These are phyloP conservation scores for Leccinum fallax DNA, from an alignment of 1,284 basidiomycete species.

Conservation along the genomic window DNA sequence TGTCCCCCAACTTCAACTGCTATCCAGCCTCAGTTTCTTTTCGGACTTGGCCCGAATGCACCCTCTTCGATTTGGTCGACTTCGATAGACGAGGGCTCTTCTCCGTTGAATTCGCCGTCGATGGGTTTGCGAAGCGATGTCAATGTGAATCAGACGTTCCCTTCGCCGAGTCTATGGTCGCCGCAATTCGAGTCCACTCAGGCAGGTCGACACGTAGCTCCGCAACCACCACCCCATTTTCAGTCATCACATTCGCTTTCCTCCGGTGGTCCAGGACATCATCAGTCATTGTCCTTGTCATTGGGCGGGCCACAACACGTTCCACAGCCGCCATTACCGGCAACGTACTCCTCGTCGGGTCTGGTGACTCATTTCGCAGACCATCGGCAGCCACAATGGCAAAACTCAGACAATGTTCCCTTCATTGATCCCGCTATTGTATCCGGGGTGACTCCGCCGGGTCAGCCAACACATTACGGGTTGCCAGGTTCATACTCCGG, in stretches of 20 bases:
- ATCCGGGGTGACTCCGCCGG: slow-evolving; percentile 7
- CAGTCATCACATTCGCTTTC: slow-evolving; percentile 15
- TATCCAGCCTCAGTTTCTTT: slow-evolving; percentile 44
- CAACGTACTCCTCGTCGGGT: slow-evolving; percentile 13
- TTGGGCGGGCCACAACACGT: slow-evolving; percentile 11
- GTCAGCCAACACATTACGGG: slow-evolving; percentile 9
- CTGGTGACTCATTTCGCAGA: slow-evolving; percentile 16
- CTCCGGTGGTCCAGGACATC: slow-evolving; percentile 17
- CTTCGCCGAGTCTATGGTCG: slow-evolving; percentile 21
- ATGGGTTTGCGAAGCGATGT: slow-evolving; percentile 19
- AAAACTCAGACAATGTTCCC: slow-evolving; percentile 4
- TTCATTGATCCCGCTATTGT: slow-evolving; percentile 30
- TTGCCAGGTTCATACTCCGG: slow-evolving; percentile 7
- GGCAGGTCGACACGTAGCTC: slow-evolving; percentile 5
- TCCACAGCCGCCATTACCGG: slow-evolving; percentile 16
- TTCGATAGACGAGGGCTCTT: slow-evolving; percentile 46
- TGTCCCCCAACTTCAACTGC: slow-evolving; percentile 37
- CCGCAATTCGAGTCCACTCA: slow-evolving; percentile 28
- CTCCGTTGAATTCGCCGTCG: slow-evolving; percentile 17
- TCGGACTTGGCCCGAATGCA: slow-evolving; percentile 44
- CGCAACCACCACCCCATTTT: slow-evolving; percentile 14
- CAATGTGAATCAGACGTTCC: slow-evolving; percentile 25
- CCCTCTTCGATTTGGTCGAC: slow-evolving; percentile 59
- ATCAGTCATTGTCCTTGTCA: slow-evolving; percentile 18
- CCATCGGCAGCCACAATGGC: slow-evolving; percentile 19